phyloP scores from a whole-genome alignment of 2,329 filamentous ascomycete genomes.

The Pseudocercospora eumusae region DNA sequence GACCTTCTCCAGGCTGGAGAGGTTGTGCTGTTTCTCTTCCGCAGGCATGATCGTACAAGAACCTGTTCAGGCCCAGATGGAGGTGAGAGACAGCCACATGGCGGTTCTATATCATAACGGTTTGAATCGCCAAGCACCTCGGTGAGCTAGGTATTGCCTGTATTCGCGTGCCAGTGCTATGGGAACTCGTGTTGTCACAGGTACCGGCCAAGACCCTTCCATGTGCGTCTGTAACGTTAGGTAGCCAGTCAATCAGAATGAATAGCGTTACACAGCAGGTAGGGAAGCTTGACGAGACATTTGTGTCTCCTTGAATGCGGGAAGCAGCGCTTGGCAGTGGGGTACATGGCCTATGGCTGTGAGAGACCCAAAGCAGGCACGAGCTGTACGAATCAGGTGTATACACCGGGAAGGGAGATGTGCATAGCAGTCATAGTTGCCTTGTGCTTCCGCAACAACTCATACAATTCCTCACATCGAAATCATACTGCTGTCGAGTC shows the following conservation, averaged over 20 bases:
- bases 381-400: no score
- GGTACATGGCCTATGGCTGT: neutral
- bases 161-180: no score
- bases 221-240: neutral
- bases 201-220: neutral
- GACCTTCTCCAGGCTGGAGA: neutral
- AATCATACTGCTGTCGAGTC: neutral
- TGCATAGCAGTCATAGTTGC: neutral
- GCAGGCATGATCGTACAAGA: neutral
- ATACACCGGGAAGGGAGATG: neutral
- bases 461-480: neutral
- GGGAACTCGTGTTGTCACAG: no score
- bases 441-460: neutral
- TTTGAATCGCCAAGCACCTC: neutral
- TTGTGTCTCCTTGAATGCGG: conserved; percentile 3
- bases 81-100: neutral
- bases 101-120: neutral
- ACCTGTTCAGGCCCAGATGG: neutral
- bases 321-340: neutral
- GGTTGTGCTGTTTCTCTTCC: neutral
- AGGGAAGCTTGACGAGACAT: neutral
- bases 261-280: neutral
- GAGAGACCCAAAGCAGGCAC: neutral
- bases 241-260: neutral
- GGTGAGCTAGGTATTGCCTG: neutral